Evolutionary conservation across 1,139 yeast genomes (phyloP), one percentile per base, ranked within the genome.

Genomic region (Yamadazyma songkhlaensis): DNA sequence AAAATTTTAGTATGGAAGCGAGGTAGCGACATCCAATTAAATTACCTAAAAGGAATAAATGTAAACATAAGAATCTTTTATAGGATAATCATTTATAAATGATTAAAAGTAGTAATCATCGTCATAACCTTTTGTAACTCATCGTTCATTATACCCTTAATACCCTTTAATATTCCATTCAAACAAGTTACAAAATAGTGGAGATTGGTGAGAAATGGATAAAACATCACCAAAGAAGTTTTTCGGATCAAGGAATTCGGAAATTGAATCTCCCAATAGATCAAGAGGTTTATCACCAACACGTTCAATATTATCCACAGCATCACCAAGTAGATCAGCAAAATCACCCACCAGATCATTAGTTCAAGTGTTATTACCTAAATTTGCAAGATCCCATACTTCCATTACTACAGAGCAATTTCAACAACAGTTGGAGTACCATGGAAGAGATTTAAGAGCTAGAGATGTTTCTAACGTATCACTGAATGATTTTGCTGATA

Each of bases 401-500:
- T 25, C 29, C 15, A 23, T 10, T 23, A 36, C 15, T 27, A 17
- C 28, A 10, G 34, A 24, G 7, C 14, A 22, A 25, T 14, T 34
- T n/a, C 13, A 12, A 14, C 29, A 29, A 9, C 21, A 17, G 14
- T 13, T 29, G 20, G 27, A 33, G 3, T 24, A 11, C 17, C 32
- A 33, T 14, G 3, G 26, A 9, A 15, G 17, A 21, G 32, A 8
- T 4, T 8, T 27, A 23, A 25, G 11, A 15, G n/a, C 11, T 5
- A 25, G 23, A 32, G 29, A 24, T 4, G n/a, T 10, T 8, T 17
- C 20, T 17, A 17, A 17, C 6, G 28, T 28, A 6, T 34, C 41
- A 2, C 6, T 31, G n/a, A 23, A 29, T 10, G 74, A 68, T 38
- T 67, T 69, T 47, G 75, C 74, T 12, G 75, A 69, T 47, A 64